Evolutionary conservation across 257 asterid species (phyloP), one percentile per base, ranked within the genome.

Genomic region (Handroanthus guayacan): DNA sequence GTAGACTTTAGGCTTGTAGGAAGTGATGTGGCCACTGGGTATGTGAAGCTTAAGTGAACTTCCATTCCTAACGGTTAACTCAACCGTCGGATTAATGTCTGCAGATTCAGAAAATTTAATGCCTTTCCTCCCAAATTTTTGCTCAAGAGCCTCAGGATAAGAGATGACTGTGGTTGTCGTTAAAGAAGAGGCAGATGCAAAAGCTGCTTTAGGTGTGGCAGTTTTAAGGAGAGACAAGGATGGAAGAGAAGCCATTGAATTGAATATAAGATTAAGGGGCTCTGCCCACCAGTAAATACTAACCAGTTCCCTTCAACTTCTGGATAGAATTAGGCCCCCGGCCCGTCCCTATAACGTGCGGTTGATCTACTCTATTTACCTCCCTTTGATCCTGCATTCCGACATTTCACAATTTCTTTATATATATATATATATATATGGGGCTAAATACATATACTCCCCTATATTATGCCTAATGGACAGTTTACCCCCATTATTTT

Each of bases 1-100:
- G 80, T 88, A 87, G 31, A 92, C 97, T 76, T 90, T 92, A 2
- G 96, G 96, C 85, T 52, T 85, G 85, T 92, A 92, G 41, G 97
- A 91, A 75, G 89, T 86, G 39, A 93, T 77, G 47, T 88, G 98
- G 1, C 82, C 97, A 81, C 67, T 86, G 7, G 96, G 85, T 69
- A 93, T 85, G 3, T 84, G 84, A 36, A 91, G 84, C 81, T 87
- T 93, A 9, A 91, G 41, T 0, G 98, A 93, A 78, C 98, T 93
- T 12, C 98, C 98, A 64, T 93, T 93, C 65, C 96, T 79, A 0
- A 91, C 96, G 0, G 90, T 87, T 9, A 93, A 87, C 82, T 89
- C 98, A 13, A 93, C 92, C 0, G 67, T 57, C 7, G 90, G 88
- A 62, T 41, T 5, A 8, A 79, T 52, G 2, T 71, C 86, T 11